Percentiles rank a stretch among this genome's conserved stretches.
phyloP scores from a whole-genome alignment of 257 asterid species.

The Solanum pennellii region DNA sequence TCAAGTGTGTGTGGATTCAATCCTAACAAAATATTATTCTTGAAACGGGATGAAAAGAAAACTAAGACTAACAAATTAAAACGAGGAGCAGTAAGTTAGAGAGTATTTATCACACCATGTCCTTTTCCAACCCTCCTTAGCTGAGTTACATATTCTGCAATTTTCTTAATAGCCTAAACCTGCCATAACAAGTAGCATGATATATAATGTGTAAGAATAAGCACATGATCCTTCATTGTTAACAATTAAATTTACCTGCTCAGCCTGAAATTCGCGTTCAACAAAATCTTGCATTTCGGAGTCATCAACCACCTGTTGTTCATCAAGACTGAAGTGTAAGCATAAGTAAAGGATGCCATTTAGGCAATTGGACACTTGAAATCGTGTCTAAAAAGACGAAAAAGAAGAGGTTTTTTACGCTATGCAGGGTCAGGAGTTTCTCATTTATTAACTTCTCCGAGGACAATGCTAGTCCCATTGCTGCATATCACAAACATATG shows the following conservation, averaged over 20 bases:
- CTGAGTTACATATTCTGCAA: slow-evolving; percentile 70
- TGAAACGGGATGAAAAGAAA: too few relatives aligned
- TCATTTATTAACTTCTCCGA: slow-evolving; percentile 59
- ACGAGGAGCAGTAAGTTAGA: neutral
- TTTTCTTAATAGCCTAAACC: slow-evolving; percentile 66
- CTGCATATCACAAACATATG: slow-evolving; percentile 26
- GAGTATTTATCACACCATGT: slow-evolving; percentile 42
- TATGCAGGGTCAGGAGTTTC: slow-evolving; percentile 47
- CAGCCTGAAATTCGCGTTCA: slow-evolving; percentile 18
- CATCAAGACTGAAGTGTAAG: neutral
- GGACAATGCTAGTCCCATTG: slow-evolving; percentile 71
- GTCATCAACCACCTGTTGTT: slow-evolving; percentile 60
- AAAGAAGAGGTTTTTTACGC: slow-evolving; percentile 20
- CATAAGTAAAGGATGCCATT: neutral
- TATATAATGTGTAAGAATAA: neutral
- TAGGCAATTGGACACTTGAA: neutral
- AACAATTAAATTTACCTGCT: slow-evolving; percentile 40
- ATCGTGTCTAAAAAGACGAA: neutral
- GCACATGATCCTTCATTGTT: neutral
- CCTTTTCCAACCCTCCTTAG: slow-evolving; percentile 87
- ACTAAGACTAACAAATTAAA: neutral
- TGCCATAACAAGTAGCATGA: slow-evolving; percentile 2
- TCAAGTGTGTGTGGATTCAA: too few relatives aligned
- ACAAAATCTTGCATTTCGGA: slow-evolving; percentile 49
- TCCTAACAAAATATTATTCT: too few relatives aligned